Evolutionary conservation across 352 stramenopile species (phyloP), one percentile per base, ranked within the genome.

Genomic region (Chrysophaeum taylorii): DNA sequence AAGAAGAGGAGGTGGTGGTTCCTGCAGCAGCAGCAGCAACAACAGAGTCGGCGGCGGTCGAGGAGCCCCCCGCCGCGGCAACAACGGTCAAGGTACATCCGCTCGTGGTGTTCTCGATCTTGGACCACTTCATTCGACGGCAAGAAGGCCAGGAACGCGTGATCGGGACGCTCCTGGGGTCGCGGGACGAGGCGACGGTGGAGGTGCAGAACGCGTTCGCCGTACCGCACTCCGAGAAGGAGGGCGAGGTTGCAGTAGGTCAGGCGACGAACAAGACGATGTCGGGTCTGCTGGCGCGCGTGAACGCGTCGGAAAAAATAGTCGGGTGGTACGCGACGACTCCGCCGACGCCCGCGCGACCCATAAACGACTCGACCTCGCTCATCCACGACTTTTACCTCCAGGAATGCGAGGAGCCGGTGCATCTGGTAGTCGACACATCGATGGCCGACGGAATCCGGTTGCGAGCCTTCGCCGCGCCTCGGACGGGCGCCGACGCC

Each of bases 301-400:
- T 96, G 45, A 97, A 98, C 82, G 81, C 90, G 67, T 88, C 85
- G 73, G 93, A 98, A 78, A 82, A 92, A 39, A 86, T 98, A 43
- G 90, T 98, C 15, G 94, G 94, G 70, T 98, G 94, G 94, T 98
- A 97, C 83, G 91, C 90, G 57, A 89, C 86, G 1, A 64, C 77
- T 16, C 81, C 82, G n/a, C 77, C 73, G 43, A 74, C 76, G 66
- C 80, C 72, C 64, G 78, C 83, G 57, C n/a, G n/a, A n/a, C 79
- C 79, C 75, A 83, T 96, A 68, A 89, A 95, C 71, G 92, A 98
- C 74, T 92, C 94, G 70, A 94, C 91, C 64, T 93, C 86, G 60
- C 83, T 98, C 62, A 98, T 98, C 85, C 94, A 98, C 80, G 92
- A 98, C 74, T 98, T 98, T 80, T 98, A 97, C 84, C 88, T 89